phyloP scores from a whole-genome alignment of 2,329 filamentous ascomycete genomes.

The Diaporthe caulivora region DNA sequence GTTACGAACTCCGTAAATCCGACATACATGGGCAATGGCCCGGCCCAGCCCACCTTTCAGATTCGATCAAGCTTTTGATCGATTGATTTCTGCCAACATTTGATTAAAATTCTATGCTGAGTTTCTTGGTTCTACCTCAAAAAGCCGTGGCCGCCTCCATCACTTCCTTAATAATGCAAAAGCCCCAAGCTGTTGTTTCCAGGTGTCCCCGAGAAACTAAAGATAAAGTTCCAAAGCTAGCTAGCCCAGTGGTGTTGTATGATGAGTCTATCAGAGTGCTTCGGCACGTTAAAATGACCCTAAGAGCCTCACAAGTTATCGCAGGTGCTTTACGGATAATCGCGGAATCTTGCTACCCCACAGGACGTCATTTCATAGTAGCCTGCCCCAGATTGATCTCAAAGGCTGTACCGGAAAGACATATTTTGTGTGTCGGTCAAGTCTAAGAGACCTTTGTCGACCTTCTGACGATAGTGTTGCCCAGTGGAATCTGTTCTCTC shows the following conservation, averaged over 20 bases:
- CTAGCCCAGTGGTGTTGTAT: no score
- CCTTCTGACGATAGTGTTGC: neutral
- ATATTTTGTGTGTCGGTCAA: slow-evolving; percentile 14
- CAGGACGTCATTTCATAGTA: neutral
- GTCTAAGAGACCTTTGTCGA: slow-evolving; percentile 14
- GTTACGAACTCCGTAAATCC: neutral
- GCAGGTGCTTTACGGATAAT: neutral
- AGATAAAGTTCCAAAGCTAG: no score
- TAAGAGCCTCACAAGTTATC: neutral
- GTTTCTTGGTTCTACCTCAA: neutral
- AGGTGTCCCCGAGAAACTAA: neutral
- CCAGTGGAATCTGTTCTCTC: slow-evolving; percentile 5
- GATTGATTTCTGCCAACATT: no score
- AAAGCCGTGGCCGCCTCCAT: neutral
- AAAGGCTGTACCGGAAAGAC: slow-evolving; percentile 22
- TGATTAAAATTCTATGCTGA: no score
- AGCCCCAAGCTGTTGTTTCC: neutral
- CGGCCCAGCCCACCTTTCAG: no score
- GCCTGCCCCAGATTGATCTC: neutral
- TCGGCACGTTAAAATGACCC: neutral
- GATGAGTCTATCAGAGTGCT: neutral
- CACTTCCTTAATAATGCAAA: neutral
- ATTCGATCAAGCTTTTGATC: no score
- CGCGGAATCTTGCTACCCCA: neutral
- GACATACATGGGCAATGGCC: no score